Percentiles rank a stretch among this genome's conserved stretches.
These are phyloP conservation scores for Kwoniella europaea DNA, from an alignment of 768 basidiomycete species.

Conservation along the genomic window DNA sequence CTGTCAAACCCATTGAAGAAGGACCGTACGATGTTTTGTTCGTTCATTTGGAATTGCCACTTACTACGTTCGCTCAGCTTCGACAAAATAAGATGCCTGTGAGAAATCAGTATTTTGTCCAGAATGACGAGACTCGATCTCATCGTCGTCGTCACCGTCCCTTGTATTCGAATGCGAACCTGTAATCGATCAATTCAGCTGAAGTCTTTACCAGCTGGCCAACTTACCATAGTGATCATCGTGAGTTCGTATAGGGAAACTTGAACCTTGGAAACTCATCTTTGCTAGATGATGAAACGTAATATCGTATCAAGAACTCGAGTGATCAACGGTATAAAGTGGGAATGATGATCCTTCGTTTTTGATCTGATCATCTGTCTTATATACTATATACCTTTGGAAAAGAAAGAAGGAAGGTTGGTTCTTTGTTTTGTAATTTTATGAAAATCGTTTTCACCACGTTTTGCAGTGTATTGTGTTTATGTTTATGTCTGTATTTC, in stretches of 20 bases:
- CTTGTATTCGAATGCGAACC: neutral
- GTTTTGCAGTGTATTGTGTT: neutral
- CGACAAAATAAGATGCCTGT: constrained; percentile 18
- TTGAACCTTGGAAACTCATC: neutral
- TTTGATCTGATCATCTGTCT: neutral
- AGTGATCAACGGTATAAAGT: too few species aligned
- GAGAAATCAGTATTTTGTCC: constrained; percentile 3
- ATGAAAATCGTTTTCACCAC: neutral
- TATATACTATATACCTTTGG: neutral
- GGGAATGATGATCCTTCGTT: neutral
- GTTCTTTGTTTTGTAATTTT: too few species aligned
- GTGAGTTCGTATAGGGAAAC: neutral
- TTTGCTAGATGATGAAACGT: neutral
- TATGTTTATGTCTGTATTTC: neutral
- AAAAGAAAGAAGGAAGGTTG: neutral
- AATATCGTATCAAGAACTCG: too few species aligned
- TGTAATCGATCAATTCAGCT: neutral
- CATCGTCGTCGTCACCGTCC: neutral
- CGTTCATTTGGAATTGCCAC: neutral
- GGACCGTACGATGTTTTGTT: neutral
- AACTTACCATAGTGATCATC: neutral
- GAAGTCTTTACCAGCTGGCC: neutral
- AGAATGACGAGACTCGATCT: constrained; percentile 17
- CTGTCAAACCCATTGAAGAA: neutral
- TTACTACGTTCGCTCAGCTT: constrained; percentile 21